phyloP scores from a whole-genome alignment of 192 early-diverging fungal species.

The Rhizophagus sp. region DNA sequence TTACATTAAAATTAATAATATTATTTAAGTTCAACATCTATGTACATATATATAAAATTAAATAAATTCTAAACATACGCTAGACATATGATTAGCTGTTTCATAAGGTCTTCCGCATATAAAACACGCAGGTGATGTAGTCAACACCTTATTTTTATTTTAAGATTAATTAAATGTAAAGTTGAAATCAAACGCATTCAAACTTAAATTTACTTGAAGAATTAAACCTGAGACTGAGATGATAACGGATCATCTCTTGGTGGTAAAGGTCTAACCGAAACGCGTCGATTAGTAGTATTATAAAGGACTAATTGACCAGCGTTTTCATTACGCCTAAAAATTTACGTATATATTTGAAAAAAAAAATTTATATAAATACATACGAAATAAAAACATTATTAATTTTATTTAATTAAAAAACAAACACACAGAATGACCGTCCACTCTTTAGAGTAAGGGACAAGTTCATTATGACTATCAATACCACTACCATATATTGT shows the following conservation, averaged over 20 bases:
- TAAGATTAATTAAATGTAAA: not conserved
- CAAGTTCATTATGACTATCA: conserved; percentile 41
- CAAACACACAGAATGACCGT: conserved; percentile 55
- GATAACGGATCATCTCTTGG: conserved; percentile 21
- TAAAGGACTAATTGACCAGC: conserved; percentile 65
- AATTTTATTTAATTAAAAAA: not conserved
- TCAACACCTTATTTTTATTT: not conserved
- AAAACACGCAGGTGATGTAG: not conserved
- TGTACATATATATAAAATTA: not conserved
- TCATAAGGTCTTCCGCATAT: not conserved
- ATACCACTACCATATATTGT: too few species aligned
- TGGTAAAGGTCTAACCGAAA: conserved; percentile 48
- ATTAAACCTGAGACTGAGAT: conserved; percentile 4
- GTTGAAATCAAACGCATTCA: not conserved
- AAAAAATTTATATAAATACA: not conserved
- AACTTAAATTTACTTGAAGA: not conserved
- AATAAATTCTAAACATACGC: not conserved
- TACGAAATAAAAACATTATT: not conserved
- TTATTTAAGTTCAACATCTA: too few species aligned
- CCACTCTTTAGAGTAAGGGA: conserved; percentile 58
- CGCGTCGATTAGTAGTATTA: conserved; percentile 56
- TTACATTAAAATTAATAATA: not conserved
- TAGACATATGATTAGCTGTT: not conserved
- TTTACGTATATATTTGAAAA: conserved; percentile 14
- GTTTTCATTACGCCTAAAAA: conserved; percentile 39